Evolutionary conservation across 2,329 filamentous ascomycete genomes (phyloP).

Genomic region (Beauveria caledonica): DNA sequence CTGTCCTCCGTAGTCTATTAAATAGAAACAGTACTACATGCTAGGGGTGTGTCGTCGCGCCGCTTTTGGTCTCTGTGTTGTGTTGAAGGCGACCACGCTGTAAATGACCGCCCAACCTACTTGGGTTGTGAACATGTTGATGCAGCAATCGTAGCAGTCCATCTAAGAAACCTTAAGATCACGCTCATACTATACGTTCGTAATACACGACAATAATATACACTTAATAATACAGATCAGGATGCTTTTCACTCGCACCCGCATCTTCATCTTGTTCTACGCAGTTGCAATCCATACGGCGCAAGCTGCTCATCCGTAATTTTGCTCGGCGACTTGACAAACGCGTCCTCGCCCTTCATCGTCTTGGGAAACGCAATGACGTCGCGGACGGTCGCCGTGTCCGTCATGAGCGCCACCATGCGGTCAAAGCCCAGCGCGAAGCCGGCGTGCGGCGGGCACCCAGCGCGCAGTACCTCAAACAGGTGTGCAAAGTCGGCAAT

Average conservation of each 20-base stretch:
- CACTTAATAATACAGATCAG: neutral
- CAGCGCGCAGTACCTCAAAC: slow-evolving; percentile 70
- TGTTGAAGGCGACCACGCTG: no score
- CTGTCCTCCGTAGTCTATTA: no score
- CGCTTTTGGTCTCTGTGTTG: no score
- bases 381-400: slow-evolving; percentile 71
- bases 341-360: slow-evolving; percentile 76
- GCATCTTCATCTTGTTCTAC: neutral
- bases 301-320: slow-evolving; percentile 51
- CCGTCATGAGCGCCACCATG: slow-evolving; percentile 70
- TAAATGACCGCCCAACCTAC: no score
- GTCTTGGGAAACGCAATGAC: slow-evolving; percentile 97
- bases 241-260: neutral
- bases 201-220: neutral
- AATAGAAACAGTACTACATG: no score
- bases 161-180: neutral
- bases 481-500: slow-evolving; percentile 80
- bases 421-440: slow-evolving; percentile 91
- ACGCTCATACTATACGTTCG: neutral
- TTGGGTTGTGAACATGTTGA: no score
- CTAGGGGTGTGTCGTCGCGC: no score
- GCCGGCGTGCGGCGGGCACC: slow-evolving; percentile 91
- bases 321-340: slow-evolving; percentile 68
- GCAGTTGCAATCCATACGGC: slow-evolving; percentile 37
- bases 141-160: neutral